Evolutionary conservation across 805 yeast species (phyloP), one percentile per base, ranked within the genome.

Genomic region (Yarrowia divulgata): DNA sequence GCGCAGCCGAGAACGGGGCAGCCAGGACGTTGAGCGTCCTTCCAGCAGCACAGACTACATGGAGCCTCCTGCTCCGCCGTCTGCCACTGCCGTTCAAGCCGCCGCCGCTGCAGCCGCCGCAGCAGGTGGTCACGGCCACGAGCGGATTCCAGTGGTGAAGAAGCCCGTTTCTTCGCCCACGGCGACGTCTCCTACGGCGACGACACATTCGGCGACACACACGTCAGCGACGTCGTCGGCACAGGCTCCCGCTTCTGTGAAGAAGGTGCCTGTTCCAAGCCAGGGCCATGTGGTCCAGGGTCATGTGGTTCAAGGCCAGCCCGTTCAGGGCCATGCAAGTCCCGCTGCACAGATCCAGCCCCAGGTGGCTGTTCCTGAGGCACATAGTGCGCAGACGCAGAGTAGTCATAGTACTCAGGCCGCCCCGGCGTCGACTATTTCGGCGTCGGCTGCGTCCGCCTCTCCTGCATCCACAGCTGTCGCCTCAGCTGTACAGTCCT

Each of bases 11-110:
- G 68, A 63, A 8, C 45, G 68, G 52, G 67, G 50, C 50, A 37
- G 48, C 39, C 68, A 63, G 43, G 68, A 60, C 63, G 63, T 57
- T 43, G 66, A 60, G 66, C 66, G 52, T 32, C 52, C 66, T 45
- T 9, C 46, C 52, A 45, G 52, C 52, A 60, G 52, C 9, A 29
- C 66, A 8, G 66, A 60, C 8, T 3, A 29, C 29, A 12, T 13
- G 34, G 66, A 60, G 42, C 32, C 40, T 7, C 52, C 66, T 1
- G 29, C 49, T 16, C 29, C 64, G 4, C 64, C 64, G 2, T 45
- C 66, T 32, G 52, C 52, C 13, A 18, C 50, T 2, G 52, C 50
- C 1, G 66, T 45, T 4, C 50, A 29, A 8, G 64, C 64, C 0
- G 50, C 64, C 1, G 52, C 52, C 4, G 52, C 66, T 2, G 49